A percentile compares a stretch with the other conserved stretches of the same genome.
Conservation (phyloP, 768 basidiomycete species). For the Leccinum subtestaceum region DNA sequence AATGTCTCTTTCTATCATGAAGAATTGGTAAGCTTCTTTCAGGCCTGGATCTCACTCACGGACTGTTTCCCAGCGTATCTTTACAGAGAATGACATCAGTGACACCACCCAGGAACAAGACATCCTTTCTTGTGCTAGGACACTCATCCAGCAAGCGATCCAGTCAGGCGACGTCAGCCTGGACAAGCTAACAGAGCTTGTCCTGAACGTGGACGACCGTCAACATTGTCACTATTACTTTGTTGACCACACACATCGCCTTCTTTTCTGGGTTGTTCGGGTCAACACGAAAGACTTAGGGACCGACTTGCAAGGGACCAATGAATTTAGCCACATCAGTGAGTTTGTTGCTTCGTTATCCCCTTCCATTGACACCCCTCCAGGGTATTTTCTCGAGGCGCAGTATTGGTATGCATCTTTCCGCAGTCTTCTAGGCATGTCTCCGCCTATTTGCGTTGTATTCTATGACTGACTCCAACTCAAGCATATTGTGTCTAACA, state of each 20-base stretch:
- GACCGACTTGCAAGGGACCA: conserved; percentile 8
- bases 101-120: background rate
- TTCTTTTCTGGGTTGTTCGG: conserved; percentile 17
- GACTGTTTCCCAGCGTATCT: conserved; percentile 11
- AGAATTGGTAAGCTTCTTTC: conserved; percentile 7
- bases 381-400: conserved; percentile 14
- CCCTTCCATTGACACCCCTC: background rate
- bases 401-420: conserved; percentile 13
- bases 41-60: background rate
- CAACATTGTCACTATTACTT: conserved; percentile 15
- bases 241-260: conserved; percentile 15
- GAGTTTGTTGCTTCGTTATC: background rate
- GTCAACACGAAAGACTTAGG: background rate
- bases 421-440: background rate
- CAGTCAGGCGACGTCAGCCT: background rate
- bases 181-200: conserved; percentile 11
- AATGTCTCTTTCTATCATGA: conserved; percentile 13
- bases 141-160: conserved; percentile 8
- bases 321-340: conserved; percentile 13
- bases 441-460: background rate
- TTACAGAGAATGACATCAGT: conserved; percentile 12
- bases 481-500: background rate
- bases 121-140: conserved; percentile 2
- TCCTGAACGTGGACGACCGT: conserved; percentile 7
- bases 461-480: background rate